Base-by-base conservation (phyloP, 177 flowering plant species). In the Vitis hybrid region DNA sequence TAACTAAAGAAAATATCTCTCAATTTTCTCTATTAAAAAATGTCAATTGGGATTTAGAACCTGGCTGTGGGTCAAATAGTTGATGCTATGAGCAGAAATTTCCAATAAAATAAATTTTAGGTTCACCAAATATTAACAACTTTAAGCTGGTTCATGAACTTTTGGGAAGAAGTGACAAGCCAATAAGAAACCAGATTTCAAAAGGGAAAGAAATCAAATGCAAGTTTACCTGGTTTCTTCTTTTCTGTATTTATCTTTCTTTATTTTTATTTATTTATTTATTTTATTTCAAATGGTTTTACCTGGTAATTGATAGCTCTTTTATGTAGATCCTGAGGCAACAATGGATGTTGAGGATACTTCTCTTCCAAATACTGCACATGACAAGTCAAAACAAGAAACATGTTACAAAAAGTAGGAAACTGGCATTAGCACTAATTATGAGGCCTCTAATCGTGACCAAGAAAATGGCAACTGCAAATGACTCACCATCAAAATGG, bases 231-330 rank as follows among this genome's bases (percentile, higher is more conserved):
- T 27, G 30, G 30, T 27, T 27, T 27, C 30, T 27, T 27, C 30
- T 24, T 24, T 24, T 24, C 24, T 24, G 0, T 24, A 24, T 24
- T 24, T 24, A 24, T 21, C 0, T 2, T 24, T 2, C 0, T 24
- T 24, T 24, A 19, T 21, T 21, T 21, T 21, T 1, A 1, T 21
- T 21, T 21, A 2, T 35, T 35, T 35, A 1, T 6, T 35, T 35
- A 2, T 35, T 35, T 35, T 6, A 35, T 35, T 27, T 35, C 8
- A 35, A 35, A 5, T 0, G 8, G 46, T 32, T 65, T 55, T 60
- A 93, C 98, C 91, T 94, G 96, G 75, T 81, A 82, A 82, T 94
- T 90, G 50, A 92, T 54, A 14, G 92, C 93, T 78, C 75, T 90
- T 72, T 77, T 86, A 69, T 84, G 82, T 72, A 83, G 79, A 81